Evolutionary conservation across 2,329 filamentous ascomycete genomes (phyloP), one percentile per base, ranked within the genome.

Genomic region (Cladosporium velox): DNA sequence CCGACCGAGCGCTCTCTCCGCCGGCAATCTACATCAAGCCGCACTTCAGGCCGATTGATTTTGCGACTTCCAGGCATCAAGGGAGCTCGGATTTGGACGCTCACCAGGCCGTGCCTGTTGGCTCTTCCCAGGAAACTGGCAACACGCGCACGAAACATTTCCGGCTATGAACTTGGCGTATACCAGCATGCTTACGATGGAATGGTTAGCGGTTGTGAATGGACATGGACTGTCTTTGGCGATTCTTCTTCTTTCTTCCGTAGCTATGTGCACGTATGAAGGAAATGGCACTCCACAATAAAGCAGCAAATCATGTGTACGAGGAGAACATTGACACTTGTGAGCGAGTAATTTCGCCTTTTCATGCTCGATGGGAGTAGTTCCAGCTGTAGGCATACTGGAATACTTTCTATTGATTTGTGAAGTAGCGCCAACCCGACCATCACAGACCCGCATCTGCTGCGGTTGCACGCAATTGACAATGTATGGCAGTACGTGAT

Each of bases 111-210:
- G 51, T 47, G 61, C 44, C 49, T 57, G 35, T 44, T 57, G 61
- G 61, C 61, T 64, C 34, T 57, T 64, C 24, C 35, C 51, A 34
- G 35, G 26, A 32, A 52, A 32, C 28, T 52, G 30, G 34, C 59
- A 35, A 32, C 47, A 26, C 35, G 51, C 51, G 51, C 35, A 64
- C 61, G 61, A 47, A 52, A 52, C 61, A 57, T 64, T 64, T 64
- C 61, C 35, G 61, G 61, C 61, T 64, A 64, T 52, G 61, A 64
- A 64, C 18, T 64, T 38, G 61, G 49, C 59, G 61, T 64, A 64
- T 26, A 41, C 41, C 61, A 64, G 51, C 61, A 64, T 57, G 38
- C 61, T 64, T 64, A 64, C 41, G 61, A 64, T 64, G 61, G 61
- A 64, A 57, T 64, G 51, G 55, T 57, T 57, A 55, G 61, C 51